Percentiles rank a stretch among this genome's conserved stretches.
Conservation (phyloP, 1,284 basidiomycete genomes). For the Singerocomus inundabilis region DNA sequence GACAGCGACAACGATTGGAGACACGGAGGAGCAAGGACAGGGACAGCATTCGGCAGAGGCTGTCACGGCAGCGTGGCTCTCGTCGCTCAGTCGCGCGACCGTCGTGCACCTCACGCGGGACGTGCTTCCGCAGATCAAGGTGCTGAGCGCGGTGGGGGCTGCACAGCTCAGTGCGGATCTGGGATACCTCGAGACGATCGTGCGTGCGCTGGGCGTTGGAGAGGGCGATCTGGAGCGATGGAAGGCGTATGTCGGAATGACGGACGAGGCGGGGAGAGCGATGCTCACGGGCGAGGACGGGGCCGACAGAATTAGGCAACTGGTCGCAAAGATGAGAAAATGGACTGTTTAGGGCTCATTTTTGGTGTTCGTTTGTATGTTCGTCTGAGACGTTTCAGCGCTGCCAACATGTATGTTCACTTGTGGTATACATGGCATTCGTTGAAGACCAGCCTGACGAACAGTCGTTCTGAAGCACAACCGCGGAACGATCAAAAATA, state of each 20-base stretch:
- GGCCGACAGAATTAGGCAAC: slow-evolving; percentile 38
- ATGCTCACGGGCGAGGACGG: slow-evolving; percentile 36
- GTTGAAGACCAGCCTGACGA: slow-evolving; percentile 2
- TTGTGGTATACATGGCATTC: background rate
- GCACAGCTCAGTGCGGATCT: slow-evolving; percentile 88
- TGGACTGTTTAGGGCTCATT: slow-evolving; percentile 37
- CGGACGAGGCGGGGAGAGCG: slow-evolving; percentile 53
- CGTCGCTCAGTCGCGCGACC: slow-evolving; percentile 81
- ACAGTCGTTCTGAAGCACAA: background rate
- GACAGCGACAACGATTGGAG: background rate
- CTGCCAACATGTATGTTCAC: no score
- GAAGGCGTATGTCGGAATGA: slow-evolving; percentile 63
- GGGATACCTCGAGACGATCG: slow-evolving; percentile 86
- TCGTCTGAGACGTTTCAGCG: background rate
- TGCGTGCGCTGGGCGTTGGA: slow-evolving; percentile 88
- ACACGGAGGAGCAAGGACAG: slow-evolving; percentile 33
- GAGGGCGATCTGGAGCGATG: slow-evolving; percentile 71
- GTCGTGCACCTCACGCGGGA: slow-evolving; percentile 67
- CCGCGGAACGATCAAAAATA: slow-evolving; percentile 5
- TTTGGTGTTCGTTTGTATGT: background rate
- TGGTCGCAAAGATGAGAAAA: slow-evolving; percentile 52
- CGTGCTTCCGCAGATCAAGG: slow-evolving; percentile 62
- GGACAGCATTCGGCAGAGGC: slow-evolving; percentile 58
- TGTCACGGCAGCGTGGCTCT: slow-evolving; percentile 86
- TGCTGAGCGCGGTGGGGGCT: slow-evolving; percentile 64